Percentiles rank a stretch among this genome's conserved stretches.
These are phyloP conservation scores for Tuber aestivum DNA, from an alignment of 495 filamentous ascomycete genomes.

Conservation along the genomic window DNA sequence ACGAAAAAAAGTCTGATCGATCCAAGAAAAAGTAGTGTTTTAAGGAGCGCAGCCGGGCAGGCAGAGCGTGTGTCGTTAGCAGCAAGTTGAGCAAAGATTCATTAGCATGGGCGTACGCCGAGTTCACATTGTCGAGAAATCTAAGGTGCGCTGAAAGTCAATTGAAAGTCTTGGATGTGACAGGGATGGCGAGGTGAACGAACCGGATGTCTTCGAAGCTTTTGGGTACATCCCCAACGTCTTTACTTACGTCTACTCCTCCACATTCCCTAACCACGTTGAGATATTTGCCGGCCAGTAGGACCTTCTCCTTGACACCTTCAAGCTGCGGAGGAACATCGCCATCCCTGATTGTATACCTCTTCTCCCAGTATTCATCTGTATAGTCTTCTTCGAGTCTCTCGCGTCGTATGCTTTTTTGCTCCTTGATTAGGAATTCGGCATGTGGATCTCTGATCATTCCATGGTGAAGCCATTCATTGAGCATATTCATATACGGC, in stretches of 20 bases:
- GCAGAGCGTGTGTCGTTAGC: slow-evolving; percentile 84
- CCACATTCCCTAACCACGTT: slow-evolving; percentile 97
- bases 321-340: slow-evolving; percentile 91
- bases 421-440: slow-evolving; percentile 92
- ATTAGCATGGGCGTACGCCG: slow-evolving; percentile 91
- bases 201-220: slow-evolving; percentile 72
- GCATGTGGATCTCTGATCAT: slow-evolving; percentile 89
- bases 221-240: slow-evolving; percentile 76
- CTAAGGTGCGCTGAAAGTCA: slow-evolving; percentile 38
- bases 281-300: slow-evolving; percentile 92
- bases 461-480: slow-evolving; percentile 96
- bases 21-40: slow-evolving; percentile 99
- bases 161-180: not conserved
- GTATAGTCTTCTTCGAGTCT: slow-evolving; percentile 92
- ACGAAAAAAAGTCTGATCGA: slow-evolving; percentile 93
- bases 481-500: slow-evolving; percentile 96
- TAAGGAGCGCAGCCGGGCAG: slow-evolving; percentile 74
- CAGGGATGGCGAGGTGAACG: not conserved
- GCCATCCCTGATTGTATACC: slow-evolving; percentile 86
- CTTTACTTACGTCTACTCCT: slow-evolving; percentile 87
- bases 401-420: slow-evolving; percentile 88
- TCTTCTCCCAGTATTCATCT: slow-evolving; percentile 97
- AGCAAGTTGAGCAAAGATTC: slow-evolving; percentile 86
- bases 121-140: slow-evolving; percentile 92
- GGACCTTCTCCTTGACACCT: slow-evolving; percentile 83